These are phyloP conservation scores for Aspergillus hiratsukae DNA, from an alignment of 2,329 filamentous ascomycete genomes.

Conservation along the genomic window DNA sequence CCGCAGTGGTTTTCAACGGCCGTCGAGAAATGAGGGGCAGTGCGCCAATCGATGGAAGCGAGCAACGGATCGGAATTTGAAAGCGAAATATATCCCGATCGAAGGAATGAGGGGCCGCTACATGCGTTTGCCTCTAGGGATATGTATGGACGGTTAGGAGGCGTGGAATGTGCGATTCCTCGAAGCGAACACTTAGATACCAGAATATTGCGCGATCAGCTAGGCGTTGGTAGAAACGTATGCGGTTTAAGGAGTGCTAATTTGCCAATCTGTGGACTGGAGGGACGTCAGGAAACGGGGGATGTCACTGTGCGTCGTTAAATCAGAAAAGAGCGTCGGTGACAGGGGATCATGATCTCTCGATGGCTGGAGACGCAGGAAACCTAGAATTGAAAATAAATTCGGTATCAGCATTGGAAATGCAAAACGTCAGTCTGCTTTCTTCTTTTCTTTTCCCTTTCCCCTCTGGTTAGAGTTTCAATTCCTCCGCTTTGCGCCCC, in stretches of 20 bases:
- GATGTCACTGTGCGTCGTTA: background rate
- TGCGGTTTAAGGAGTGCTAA: background rate
- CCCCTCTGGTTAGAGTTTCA: background rate
- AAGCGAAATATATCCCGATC: conserved; percentile 23
- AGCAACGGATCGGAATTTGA: conserved; percentile 9
- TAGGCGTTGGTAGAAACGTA: background rate
- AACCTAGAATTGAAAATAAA: background rate
- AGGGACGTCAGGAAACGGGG: background rate
- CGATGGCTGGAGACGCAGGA: background rate
- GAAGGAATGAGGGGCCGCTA: conserved; percentile 18
- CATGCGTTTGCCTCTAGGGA: conserved; percentile 15
- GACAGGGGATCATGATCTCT: background rate
- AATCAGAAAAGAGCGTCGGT: background rate
- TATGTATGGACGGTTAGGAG: background rate
- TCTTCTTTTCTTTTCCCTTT: background rate
- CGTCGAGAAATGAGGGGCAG: conserved; percentile 18
- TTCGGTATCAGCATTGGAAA: background rate
- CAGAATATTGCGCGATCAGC: background rate
- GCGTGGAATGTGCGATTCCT: background rate
- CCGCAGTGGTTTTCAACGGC: conserved; percentile 21
- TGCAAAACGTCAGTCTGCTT: background rate
- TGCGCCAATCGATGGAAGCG: conserved; percentile 12
- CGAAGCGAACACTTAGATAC: background rate
- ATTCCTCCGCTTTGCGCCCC: background rate
- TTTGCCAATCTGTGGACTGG: background rate